phyloP scores from a whole-genome alignment of 768 basidiomycete species.

The Trametes coccinea region DNA sequence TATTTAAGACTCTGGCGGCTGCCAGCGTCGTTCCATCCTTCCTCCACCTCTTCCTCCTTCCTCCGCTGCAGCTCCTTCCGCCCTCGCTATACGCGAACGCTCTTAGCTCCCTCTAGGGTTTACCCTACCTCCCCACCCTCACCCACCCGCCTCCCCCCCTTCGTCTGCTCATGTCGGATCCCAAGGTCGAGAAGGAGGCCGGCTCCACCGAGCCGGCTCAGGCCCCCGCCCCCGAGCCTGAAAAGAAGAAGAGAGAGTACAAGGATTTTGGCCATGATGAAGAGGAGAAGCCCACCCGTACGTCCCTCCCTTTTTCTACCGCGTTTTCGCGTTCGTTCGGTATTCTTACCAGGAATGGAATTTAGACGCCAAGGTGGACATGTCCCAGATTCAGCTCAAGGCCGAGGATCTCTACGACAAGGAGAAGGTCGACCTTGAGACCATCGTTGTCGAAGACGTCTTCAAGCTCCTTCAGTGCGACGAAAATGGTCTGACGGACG shows the following conservation, averaged over 20 bases:
- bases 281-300: conserved; percentile 61
- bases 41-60: conserved; percentile 20
- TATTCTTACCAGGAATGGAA: conserved; percentile 15
- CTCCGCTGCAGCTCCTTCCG: conserved; percentile 18
- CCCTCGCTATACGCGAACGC: conserved; percentile 15
- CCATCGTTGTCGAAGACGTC: conserved; percentile 94
- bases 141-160: conserved; percentile 14
- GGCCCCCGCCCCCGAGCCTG: conserved; percentile 33
- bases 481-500: conserved; percentile 71
- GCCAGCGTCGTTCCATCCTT: conserved; percentile 22
- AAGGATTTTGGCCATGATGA: conserved; percentile 82
- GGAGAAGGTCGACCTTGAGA: conserved; percentile 99
- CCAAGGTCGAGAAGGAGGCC: conserved; percentile 65
- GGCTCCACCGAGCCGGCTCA: conserved; percentile 47
- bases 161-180: conserved; percentile 35
- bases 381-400: conserved; percentile 87
- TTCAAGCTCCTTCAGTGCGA: conserved; percentile 93
- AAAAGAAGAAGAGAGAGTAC: conserved; percentile 77
- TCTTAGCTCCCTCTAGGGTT: conserved; percentile 21
- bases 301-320: conserved; percentile 32
- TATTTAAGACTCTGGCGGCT: conserved; percentile 25
- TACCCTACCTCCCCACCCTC: conserved; percentile 16
- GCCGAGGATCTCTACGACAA: conserved; percentile 96
- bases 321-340: background rate
- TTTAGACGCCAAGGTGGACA: conserved; percentile 85